Base-by-base conservation (phyloP, 805 yeast species). In the Candida fluviatilis region DNA sequence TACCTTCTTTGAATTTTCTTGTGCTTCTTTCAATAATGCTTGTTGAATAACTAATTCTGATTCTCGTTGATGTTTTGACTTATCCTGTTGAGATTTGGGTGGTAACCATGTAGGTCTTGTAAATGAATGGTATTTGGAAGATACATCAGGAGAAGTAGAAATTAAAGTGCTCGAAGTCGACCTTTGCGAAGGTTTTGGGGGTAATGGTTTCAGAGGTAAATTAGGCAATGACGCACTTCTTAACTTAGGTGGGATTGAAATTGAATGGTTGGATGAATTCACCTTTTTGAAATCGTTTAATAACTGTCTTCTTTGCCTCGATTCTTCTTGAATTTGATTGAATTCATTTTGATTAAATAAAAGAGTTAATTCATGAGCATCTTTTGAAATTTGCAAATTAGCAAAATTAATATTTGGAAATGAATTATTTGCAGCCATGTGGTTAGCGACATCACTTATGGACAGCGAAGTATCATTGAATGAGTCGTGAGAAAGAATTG, bases 101-200 rank as follows among this genome's bases (percentile, higher is more conserved):
- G 91, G 90, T 27, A 83, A 58, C 64, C 78, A 74, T 1, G 71
- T 58, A 18, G 85, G 89, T 38, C 91, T 60, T 0, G 89, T 80
- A 17, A 66, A 62, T 0, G 82, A 57, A 11, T 68, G 45, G 38
- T 55, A 52, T 10, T 29, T 35, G 7, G 23, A 19, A 21, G 34
- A 16, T 13, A 14, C 13, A 31, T 47, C 43, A 17, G 31, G 15
- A 11, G 19, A 12, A n/a, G n/a, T 18, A 19, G 35, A 28, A 37
- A 17, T 13, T 24, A 32, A 5, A 37, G 39, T 18, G 42, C 34
- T 5, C 13, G 29, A 7, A 13, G 37, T 16, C 13, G 40, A 38
- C 6, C 38, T 25, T 2, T 42, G 35, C 5, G 34, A 25, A n/a
- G 32, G 15, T 6, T 34, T 7, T 18, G 37, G 27, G 21, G 27